phyloP scores from a whole-genome alignment of 2,329 filamentous ascomycete genomes.

The Fusarium globosum region DNA sequence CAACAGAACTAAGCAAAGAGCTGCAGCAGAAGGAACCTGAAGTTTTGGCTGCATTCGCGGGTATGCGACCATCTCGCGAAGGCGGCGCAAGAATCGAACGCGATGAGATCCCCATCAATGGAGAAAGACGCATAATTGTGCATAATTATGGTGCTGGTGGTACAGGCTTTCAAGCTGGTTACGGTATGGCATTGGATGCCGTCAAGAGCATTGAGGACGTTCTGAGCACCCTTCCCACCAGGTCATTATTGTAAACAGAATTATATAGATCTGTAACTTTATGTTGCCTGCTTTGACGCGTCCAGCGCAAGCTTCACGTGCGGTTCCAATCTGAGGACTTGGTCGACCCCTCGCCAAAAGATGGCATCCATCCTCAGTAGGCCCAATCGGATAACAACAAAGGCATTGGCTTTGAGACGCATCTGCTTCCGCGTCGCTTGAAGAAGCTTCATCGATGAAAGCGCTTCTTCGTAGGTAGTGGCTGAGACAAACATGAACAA shows the following conservation, averaged over 20 bases:
- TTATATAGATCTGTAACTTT: neutral
- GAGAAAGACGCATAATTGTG: neutral
- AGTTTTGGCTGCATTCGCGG: neutral
- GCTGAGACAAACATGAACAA: neutral
- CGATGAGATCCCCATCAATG: neutral
- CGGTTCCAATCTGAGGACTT: neutral
- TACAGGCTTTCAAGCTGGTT: constrained; percentile 5
- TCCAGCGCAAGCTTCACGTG: neutral
- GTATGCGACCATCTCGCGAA: constrained; percentile 1
- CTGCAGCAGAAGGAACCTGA: neutral
- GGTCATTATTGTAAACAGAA: neutral
- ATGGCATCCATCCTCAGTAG: neutral
- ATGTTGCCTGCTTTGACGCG: neutral
- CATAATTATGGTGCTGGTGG: constrained; percentile 6
- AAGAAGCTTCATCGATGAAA: neutral
- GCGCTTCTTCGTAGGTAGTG: neutral
- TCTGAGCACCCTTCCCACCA: neutral
- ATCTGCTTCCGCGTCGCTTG: neutral
- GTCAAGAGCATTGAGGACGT: neutral
- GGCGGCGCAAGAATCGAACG: neutral
- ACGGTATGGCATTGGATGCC: constrained; percentile 6
- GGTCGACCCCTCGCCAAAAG: neutral
- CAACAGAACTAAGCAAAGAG: neutral
- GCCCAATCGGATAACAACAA: neutral
- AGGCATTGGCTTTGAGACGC: neutral